A percentile compares a stretch with the other conserved stretches of the same genome.
These are phyloP conservation scores for Trebouxia sp. DNA, from an alignment of 139 green algal species.

Conservation along the genomic window DNA sequence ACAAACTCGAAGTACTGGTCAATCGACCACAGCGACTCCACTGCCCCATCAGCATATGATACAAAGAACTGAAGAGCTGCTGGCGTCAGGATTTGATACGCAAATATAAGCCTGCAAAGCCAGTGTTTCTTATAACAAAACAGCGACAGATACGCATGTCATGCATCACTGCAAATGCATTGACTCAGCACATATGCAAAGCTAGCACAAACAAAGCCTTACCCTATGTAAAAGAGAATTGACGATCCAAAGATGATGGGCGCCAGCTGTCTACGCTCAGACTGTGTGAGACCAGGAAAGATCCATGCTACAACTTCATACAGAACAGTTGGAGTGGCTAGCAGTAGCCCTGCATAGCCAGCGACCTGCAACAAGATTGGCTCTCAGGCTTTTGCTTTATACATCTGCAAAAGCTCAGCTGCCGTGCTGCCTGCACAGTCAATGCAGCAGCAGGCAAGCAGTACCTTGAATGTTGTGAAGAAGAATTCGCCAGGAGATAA, in stretches of 20 bases:
- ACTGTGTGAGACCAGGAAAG: conserved; percentile 89
- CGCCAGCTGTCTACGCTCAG: conserved; percentile 87
- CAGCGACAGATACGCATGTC: neutral
- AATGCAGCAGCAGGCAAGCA: neutral
- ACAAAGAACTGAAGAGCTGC: conserved; percentile 98
- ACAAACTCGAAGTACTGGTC: conserved; percentile 99
- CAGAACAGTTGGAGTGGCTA: conserved; percentile 89
- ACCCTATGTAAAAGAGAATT: conserved; percentile 96
- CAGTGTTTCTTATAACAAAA: neutral
- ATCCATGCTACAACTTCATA: conserved; percentile 98
- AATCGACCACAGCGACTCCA: conserved; percentile 98
- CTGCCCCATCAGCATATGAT: conserved; percentile 92
- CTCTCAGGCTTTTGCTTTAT: neutral
- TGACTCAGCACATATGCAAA: too few relatives aligned
- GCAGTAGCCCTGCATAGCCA: conserved; percentile 92
- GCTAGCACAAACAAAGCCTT: too few relatives aligned
- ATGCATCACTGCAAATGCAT: neutral
- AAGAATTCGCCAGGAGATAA: conserved; percentile 98
- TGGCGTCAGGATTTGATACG: conserved; percentile 94
- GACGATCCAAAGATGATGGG: conserved; percentile 95
- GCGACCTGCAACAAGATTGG: conserved; percentile 65
- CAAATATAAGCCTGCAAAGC: conserved; percentile 82
- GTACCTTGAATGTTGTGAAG: conserved; percentile 99
- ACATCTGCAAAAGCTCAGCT: too few relatives aligned
- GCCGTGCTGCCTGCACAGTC: too few relatives aligned